These are phyloP conservation scores for Drechmeria coniospora DNA, from an alignment of 2,329 filamentous ascomycete species.

Conservation along the genomic window DNA sequence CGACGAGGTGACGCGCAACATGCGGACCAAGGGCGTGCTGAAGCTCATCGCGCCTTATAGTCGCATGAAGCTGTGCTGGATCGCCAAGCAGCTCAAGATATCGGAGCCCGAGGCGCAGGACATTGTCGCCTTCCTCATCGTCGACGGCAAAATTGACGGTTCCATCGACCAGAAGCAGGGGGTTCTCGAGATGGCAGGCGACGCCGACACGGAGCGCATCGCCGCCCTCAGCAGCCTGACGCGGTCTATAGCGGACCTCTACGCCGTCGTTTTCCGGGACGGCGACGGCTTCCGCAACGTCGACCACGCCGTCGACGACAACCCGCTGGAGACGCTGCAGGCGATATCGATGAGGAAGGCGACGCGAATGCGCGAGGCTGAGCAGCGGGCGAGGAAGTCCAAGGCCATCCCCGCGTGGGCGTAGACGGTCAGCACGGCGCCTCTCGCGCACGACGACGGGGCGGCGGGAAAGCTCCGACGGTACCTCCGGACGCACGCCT, in stretches of 20 bases:
- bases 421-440: too few relatives aligned
- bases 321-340: constrained; percentile 11
- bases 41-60: constrained; percentile 93
- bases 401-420: not conserved
- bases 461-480: too few relatives aligned
- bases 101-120: constrained; percentile 78
- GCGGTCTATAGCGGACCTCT: constrained; percentile 52
- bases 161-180: constrained; percentile 82
- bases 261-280: constrained; percentile 58
- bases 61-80: constrained; percentile 74
- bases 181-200: constrained; percentile 64
- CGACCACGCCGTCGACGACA: constrained; percentile 15
- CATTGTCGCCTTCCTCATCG: constrained; percentile 86
- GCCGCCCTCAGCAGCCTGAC: constrained; percentile 60
- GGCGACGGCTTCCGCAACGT: constrained; percentile 48
- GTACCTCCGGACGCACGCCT: too few relatives aligned
- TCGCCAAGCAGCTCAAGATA: constrained; percentile 78
- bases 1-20: constrained; percentile 94
- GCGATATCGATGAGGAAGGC: constrained; percentile 6
- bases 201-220: constrained; percentile 59
- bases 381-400: not conserved
- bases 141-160: constrained; percentile 74
- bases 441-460: too few relatives aligned
- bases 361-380: constrained; percentile 1
- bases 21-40: constrained; percentile 89